These are phyloP conservation scores for Patellifolia procumbens DNA, from an alignment of 179 eudicot species.

Conservation along the genomic window DNA sequence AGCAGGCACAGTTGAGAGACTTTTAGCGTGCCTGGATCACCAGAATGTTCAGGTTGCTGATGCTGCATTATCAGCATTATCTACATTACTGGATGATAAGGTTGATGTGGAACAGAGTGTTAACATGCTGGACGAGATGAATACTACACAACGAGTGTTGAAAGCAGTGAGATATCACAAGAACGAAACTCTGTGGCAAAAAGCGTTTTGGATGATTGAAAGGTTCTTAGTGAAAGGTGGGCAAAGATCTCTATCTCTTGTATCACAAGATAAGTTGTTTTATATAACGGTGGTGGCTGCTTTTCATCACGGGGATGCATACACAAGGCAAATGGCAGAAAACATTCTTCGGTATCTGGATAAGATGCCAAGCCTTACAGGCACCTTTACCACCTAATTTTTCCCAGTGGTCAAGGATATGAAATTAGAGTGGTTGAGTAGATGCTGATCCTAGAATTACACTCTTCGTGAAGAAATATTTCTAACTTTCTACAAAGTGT, in stretches of 20 bases:
- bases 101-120: slow-evolving; percentile 63
- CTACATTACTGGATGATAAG: slow-evolving; percentile 71
- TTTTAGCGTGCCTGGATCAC: slow-evolving; percentile 61
- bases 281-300: slow-evolving; percentile 62
- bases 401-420: background rate
- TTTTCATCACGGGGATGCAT: slow-evolving; percentile 77
- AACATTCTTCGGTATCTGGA: slow-evolving; percentile 68
- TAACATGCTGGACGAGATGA: slow-evolving; percentile 43
- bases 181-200: slow-evolving; percentile 63
- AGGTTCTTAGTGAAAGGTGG: slow-evolving; percentile 61
- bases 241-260: slow-evolving; percentile 41
- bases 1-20: slow-evolving; percentile 60
- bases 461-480: no score
- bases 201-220: slow-evolving; percentile 82
- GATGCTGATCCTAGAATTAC: slow-evolving; percentile 8
- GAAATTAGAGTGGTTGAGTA: background rate
- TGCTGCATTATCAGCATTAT: slow-evolving; percentile 76
- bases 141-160: slow-evolving; percentile 50
- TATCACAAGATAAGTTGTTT: slow-evolving; percentile 61
- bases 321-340: slow-evolving; percentile 78
- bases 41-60: slow-evolving; percentile 62
- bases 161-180: slow-evolving; percentile 63
- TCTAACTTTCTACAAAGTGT: no score
- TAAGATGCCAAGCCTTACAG: slow-evolving; percentile 56
- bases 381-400: slow-evolving; percentile 31